These are phyloP conservation scores for Backusella psychrophila DNA, from an alignment of 192 early-diverging fungal species.

Conservation along the genomic window DNA sequence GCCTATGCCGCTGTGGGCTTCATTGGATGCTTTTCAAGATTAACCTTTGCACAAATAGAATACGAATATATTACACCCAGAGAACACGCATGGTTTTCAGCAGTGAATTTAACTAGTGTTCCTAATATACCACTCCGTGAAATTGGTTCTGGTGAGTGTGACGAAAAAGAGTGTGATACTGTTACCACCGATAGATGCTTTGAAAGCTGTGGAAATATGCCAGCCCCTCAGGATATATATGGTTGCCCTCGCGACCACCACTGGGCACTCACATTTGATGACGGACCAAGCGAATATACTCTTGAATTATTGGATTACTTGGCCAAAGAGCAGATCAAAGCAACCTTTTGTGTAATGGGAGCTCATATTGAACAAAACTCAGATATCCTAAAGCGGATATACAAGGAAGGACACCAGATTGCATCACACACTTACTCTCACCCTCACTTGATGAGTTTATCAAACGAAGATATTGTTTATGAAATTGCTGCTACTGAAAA, in stretches of 20 bases:
- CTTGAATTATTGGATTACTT: conserved; percentile 51
- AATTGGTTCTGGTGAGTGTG: conserved; percentile 28
- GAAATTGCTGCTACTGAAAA: conserved; percentile 50
- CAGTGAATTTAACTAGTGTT: background rate
- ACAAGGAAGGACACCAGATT: conserved; percentile 57
- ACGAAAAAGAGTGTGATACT: conserved; percentile 24
- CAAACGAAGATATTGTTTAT: conserved; percentile 35
- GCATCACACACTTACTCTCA: conserved; percentile 58
- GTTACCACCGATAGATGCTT: conserved; percentile 31
- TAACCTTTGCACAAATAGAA: background rate
- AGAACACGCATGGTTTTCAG: conserved; percentile 1
- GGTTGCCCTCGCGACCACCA: conserved; percentile 22
- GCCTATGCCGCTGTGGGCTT: background rate
- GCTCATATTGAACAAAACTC: conserved; percentile 42
- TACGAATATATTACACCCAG: conserved; percentile 6
- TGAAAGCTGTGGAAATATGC: conserved; percentile 33
- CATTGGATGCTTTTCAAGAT: background rate
- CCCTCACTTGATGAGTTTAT: conserved; percentile 43
- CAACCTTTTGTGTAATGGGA: conserved; percentile 71
- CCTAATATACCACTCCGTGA: conserved; percentile 15
- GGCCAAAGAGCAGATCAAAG: conserved; percentile 53
- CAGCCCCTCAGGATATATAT: conserved; percentile 24
- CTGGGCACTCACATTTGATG: conserved; percentile 55
- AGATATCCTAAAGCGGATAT: conserved; percentile 45
- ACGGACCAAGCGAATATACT: conserved; percentile 55